Conservation (phyloP, 345 rosid species). For the Cardamine resedifolia region DNA sequence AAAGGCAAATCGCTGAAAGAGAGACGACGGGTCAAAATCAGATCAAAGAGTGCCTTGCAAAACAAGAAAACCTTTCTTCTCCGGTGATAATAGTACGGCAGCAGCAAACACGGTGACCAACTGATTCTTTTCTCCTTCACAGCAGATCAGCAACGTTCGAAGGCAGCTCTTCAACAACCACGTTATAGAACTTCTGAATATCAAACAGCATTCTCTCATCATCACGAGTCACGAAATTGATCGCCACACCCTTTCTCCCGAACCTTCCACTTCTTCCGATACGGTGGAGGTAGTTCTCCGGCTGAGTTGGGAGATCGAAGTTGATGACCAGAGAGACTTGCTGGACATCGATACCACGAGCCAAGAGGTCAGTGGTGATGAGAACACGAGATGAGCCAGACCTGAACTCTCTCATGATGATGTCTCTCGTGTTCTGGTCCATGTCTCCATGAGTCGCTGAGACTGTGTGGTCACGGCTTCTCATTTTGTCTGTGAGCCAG, state of each 20-base stretch:
- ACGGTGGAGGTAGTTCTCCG: slow-evolving; percentile 73
- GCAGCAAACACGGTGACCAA: not conserved
- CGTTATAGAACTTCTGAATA: slow-evolving; percentile 62
- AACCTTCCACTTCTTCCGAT: slow-evolving; percentile 76
- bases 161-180: slow-evolving; percentile 61
- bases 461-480: slow-evolving; percentile 68
- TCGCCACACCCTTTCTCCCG: slow-evolving; percentile 80
- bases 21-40: slow-evolving; percentile 28
- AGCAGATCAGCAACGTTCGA: slow-evolving; percentile 60
- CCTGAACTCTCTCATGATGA: slow-evolving; percentile 75
- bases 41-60: slow-evolving; percentile 37
- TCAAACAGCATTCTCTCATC: slow-evolving; percentile 65
- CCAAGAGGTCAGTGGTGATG: slow-evolving; percentile 72
- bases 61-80: slow-evolving; percentile 38
- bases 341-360: slow-evolving; percentile 77
- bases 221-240: slow-evolving; percentile 55
- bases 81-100: slow-evolving; percentile 19
- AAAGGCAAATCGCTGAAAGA: slow-evolving; percentile 15
- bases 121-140: slow-evolving; percentile 32
- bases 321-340: slow-evolving; percentile 77
- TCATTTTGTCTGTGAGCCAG: slow-evolving; percentile 78
- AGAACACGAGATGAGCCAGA: slow-evolving; percentile 76
- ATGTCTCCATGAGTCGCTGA: slow-evolving; percentile 77
- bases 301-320: slow-evolving; percentile 69
- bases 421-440: slow-evolving; percentile 79